Base-by-base conservation (phyloP, 2,329 filamentous ascomycete genomes). In the Fonsecaea pedrosoi region DNA sequence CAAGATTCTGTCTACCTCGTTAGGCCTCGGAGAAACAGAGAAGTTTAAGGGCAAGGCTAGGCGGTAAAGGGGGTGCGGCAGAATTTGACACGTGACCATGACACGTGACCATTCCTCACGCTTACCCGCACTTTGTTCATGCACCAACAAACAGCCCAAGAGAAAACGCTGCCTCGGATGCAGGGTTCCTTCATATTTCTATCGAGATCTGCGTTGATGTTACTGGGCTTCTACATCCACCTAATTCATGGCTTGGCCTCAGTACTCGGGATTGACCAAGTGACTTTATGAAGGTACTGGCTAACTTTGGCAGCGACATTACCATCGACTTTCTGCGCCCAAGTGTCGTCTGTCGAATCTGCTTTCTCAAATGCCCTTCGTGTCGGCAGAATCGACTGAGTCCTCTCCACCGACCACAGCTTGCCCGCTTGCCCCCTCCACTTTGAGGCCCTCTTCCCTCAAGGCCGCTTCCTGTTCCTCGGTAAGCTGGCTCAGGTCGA, bases 401-500 rank as follows among this genome's bases (percentile, higher is more conserved):
- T 21, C 55, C 32, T 37, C 42, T 5, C 66, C 54, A 30, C 64
- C 61, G 13, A 69, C 30, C 4, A 69, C 58, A 53, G 54, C 67
- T 30, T 55, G 45, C 4, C 64, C 67, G 15, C 32, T 56, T 1
- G 37, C 30, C 2, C 54, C 59, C 37, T 66, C 67, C 30, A 61
- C 64, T 48, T 63, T 69, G 12, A 69, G 8, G 2, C 67, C 67
- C 48, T 77, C 74, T 13, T 65, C 66, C 32, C 53, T 48, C 37
- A 73, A 60, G 6, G 69, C 74, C n/a, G 68, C 64, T 34, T 71
- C 61, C 68, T 78, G 74, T 38, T 72, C 73, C 61, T 72, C 73
- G 1, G 72, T 78, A 56, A 77, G 68, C 6, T 71, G 72, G 35
- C 64, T 74, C 64, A 67, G 73, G 54, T 79, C 79, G 60, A 87